These are phyloP conservation scores for Clitocybe nebularis DNA, from an alignment of 1,284 basidiomycete genomes.

Conservation along the genomic window DNA sequence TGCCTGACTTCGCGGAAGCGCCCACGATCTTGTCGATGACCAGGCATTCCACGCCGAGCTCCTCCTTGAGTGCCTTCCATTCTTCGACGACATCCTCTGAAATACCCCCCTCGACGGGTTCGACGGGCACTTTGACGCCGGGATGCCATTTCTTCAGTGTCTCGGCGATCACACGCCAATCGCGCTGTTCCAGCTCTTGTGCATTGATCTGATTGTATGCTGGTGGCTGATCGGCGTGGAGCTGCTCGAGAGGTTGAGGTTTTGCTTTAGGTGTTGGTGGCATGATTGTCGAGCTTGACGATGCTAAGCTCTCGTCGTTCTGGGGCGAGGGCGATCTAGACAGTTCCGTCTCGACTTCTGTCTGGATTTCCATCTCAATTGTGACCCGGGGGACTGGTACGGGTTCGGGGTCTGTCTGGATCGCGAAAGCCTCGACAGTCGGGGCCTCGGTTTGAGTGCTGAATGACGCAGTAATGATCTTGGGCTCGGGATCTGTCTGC, in stretches of 20 bases:
- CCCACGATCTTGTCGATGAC: conserved; percentile 72
- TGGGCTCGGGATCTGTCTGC: conserved; percentile 39
- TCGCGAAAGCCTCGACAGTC: conserved; percentile 14
- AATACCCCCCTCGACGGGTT: conserved; percentile 47
- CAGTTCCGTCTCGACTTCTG: conserved; percentile 41
- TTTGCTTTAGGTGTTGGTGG: conserved; percentile 60
- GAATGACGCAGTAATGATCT: conserved; percentile 31
- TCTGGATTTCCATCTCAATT: conserved; percentile 59
- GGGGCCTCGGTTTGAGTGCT: conserved; percentile 32
- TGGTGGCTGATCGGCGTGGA: conserved; percentile 55
- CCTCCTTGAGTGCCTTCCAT: conserved; percentile 73
- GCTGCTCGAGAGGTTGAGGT: conserved; percentile 22
- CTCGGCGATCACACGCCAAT: conserved; percentile 52
- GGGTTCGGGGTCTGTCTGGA: conserved; percentile 30
- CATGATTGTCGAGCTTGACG: conserved; percentile 65
- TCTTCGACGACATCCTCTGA: conserved; percentile 62
- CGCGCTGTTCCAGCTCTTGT: conserved; percentile 44
- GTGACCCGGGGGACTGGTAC: conserved; percentile 30
- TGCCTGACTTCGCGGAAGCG: conserved; percentile 38
- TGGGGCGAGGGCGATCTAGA: conserved; percentile 38
- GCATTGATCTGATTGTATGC: conserved; percentile 55
- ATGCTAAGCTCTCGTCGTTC: conserved; percentile 54
- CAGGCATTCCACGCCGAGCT: conserved; percentile 71
- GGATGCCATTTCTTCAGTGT: conserved; percentile 67
- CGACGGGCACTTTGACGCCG: conserved; percentile 50